These are phyloP conservation scores for Skeletonema costatum DNA, from an alignment of 108 stramenopile genomes.

Conservation along the genomic window DNA sequence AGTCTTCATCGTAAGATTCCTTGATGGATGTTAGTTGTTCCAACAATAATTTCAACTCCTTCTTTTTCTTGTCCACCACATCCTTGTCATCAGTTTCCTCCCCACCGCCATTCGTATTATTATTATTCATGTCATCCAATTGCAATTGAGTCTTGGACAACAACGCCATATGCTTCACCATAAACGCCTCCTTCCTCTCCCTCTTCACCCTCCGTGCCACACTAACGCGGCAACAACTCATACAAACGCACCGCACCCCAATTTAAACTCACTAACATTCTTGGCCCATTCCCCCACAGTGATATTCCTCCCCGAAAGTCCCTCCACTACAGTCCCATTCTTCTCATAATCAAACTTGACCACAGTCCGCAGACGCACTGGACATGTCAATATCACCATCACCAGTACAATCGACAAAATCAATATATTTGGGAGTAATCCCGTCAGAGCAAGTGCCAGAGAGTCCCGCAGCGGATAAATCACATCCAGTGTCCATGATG, in stretches of 20 bases:
- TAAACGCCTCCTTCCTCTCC: constrained; percentile 20
- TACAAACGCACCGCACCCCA: constrained; percentile 28
- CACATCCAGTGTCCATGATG: constrained; percentile 92
- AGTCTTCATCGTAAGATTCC: constrained; percentile 54
- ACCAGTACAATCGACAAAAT: constrained; percentile 91
- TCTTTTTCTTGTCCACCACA: background rate
- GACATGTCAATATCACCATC: constrained; percentile 84
- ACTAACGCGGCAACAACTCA: constrained; percentile 8
- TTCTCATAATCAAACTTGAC: constrained; percentile 16
- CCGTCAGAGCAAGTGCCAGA: constrained; percentile 55
- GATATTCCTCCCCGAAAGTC: constrained; percentile 55
- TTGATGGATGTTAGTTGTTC: constrained; percentile 11
- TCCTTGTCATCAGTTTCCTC: background rate
- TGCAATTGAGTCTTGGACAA: constrained; percentile 33
- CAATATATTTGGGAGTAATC: constrained; percentile 70
- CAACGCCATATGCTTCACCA: constrained; percentile 13
- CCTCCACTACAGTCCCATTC: constrained; percentile 28
- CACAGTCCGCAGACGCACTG: background rate
- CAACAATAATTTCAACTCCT: constrained; percentile 16
- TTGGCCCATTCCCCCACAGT: constrained; percentile 21
- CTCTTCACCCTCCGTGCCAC: constrained; percentile 4
- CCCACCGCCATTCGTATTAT: background rate
- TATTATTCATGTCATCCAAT: constrained; percentile 40
- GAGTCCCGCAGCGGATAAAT: constrained; percentile 77
- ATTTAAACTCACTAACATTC: constrained; percentile 24